phyloP scores from a whole-genome alignment of 2,329 filamentous ascomycete species.

The Talaromyces marneffei region DNA sequence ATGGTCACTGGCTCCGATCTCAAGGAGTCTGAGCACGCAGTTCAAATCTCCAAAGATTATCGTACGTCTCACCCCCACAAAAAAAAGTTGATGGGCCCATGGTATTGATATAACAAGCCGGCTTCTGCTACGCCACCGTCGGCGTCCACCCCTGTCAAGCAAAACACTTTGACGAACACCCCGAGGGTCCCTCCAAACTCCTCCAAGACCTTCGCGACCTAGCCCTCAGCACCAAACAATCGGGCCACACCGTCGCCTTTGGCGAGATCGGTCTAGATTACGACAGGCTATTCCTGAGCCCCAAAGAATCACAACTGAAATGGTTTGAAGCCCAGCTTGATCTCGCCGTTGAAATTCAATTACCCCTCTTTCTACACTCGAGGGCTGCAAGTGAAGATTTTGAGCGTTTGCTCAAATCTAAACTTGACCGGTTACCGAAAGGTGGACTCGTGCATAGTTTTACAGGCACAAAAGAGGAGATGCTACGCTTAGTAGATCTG shows the following conservation, averaged over 20 bases:
- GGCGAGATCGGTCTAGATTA: constrained; percentile 97
- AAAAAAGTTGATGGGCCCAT: constrained; percentile 1
- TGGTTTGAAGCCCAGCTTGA: constrained; percentile 80
- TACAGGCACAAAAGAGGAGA: constrained; percentile 80
- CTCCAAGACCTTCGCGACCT: constrained; percentile 59
- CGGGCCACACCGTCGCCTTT: constrained; percentile 67
- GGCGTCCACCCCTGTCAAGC: constrained; percentile 91
- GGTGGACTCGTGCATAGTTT: constrained; percentile 91
- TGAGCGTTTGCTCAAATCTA: constrained; percentile 60
- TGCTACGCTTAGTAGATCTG: constrained; percentile 69
- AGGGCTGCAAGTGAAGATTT: constrained; percentile 84
- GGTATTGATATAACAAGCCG: constrained; percentile 48
- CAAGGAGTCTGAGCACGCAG: constrained; percentile 66
- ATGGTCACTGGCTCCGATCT: constrained; percentile 92
- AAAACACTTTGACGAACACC: constrained; percentile 63
- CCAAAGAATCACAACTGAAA: constrained; percentile 71
- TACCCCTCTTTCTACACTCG: constrained; percentile 89
- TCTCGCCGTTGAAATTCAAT: constrained; percentile 67
- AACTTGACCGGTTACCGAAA: constrained; percentile 61
- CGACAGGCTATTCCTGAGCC: constrained; percentile 78
- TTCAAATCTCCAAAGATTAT: constrained; percentile 67
- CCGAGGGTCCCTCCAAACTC: constrained; percentile 40
- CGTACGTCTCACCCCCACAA: constrained; percentile 49
- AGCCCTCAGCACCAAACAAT: constrained; percentile 53
- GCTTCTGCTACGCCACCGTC: constrained; percentile 79